These are phyloP conservation scores for Termitomyces titanicus DNA, from an alignment of 768 basidiomycete genomes.

Conservation along the genomic window DNA sequence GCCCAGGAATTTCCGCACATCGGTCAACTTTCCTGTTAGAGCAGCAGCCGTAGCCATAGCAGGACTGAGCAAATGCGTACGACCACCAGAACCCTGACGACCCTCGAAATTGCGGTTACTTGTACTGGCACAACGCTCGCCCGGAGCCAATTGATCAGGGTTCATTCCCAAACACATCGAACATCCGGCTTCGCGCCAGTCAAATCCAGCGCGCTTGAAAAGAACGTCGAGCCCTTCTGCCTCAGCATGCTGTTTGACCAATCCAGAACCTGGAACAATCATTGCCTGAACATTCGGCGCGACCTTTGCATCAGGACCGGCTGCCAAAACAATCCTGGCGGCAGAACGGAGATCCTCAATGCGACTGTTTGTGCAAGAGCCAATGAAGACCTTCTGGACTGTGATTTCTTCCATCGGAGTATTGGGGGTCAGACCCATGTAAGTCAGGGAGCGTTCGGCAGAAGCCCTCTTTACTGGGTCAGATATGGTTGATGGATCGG, in stretches of 20 bases:
- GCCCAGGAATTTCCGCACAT: conserved; percentile 75
- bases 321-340: conserved; percentile 70
- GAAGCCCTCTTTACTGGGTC: conserved; percentile 66
- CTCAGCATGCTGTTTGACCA: conserved; percentile 90
- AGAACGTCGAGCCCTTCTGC: conserved; percentile 82
- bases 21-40: conserved; percentile 78
- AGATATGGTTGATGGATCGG: conserved; percentile 64
- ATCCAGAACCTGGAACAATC: conserved; percentile 89
- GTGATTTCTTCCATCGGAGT: conserved; percentile 75
- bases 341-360: conserved; percentile 92
- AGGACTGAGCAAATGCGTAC: conserved; percentile 86
- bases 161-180: conserved; percentile 98
- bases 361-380: conserved; percentile 92
- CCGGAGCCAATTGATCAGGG: conserved; percentile 82
- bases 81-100: conserved; percentile 81
- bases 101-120: conserved; percentile 95
- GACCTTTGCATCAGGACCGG: conserved; percentile 71
- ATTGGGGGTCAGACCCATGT: conserved; percentile 84
- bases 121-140: conserved; percentile 85
- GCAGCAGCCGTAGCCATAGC: conserved; percentile 94
- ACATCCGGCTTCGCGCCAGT: conserved; percentile 94
- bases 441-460: conserved; percentile 71
- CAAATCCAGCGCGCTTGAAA: conserved; percentile 89
- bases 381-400: conserved; percentile 90
- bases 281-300: conserved; percentile 76